Evolutionary conservation across 2,329 filamentous ascomycete species (phyloP).

Genomic region (Uncinocarpus reesii): DNA sequence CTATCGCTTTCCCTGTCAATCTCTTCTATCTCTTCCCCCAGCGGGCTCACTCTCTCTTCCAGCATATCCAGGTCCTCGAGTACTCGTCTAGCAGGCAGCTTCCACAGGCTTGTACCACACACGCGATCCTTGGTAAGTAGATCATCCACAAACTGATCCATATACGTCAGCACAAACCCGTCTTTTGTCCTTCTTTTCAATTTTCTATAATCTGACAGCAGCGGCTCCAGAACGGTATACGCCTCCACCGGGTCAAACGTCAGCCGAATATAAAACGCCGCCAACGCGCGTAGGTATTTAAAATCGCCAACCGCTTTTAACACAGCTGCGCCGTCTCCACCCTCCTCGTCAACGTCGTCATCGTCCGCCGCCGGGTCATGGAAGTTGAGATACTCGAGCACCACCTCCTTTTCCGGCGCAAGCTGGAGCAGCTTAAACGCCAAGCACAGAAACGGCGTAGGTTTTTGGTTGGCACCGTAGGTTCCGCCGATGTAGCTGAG

Average conservation of each 20-base stretch:
- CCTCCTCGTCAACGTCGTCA: constrained; percentile 18
- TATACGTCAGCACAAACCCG: constrained; percentile 63
- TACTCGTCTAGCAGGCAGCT: constrained; percentile 69
- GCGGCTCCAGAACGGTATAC: constrained; percentile 69
- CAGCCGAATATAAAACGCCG: constrained; percentile 84
- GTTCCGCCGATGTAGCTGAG: constrained; percentile 80
- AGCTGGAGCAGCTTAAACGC: constrained; percentile 91
- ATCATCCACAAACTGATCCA: constrained; percentile 93
- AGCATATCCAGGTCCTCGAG: constrained; percentile 82
- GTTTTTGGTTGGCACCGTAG: constrained; percentile 71
- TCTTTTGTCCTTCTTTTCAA: constrained; percentile 64
- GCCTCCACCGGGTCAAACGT: constrained; percentile 75
- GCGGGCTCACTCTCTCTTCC: constrained; percentile 71
- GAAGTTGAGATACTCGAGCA: constrained; percentile 68
- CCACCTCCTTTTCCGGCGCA: constrained; percentile 64
- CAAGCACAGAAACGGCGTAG: constrained; percentile 82
- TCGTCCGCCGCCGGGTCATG: constrained; percentile 57
- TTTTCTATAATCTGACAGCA: constrained; percentile 73
- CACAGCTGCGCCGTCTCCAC: constrained; percentile 21
- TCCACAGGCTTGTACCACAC: constrained; percentile 85
- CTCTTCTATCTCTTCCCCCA: constrained; percentile 55
- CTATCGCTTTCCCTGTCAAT: constrained; percentile 31
- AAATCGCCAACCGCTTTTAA: constrained; percentile 38
- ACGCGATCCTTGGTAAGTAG: constrained; percentile 78
- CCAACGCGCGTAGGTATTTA: constrained; percentile 77